Percentiles rank a stretch among this genome's conserved stretches.
Conservation (phyloP, 108 stramenopile species). For the Pseudonitzschia multiseries region DNA sequence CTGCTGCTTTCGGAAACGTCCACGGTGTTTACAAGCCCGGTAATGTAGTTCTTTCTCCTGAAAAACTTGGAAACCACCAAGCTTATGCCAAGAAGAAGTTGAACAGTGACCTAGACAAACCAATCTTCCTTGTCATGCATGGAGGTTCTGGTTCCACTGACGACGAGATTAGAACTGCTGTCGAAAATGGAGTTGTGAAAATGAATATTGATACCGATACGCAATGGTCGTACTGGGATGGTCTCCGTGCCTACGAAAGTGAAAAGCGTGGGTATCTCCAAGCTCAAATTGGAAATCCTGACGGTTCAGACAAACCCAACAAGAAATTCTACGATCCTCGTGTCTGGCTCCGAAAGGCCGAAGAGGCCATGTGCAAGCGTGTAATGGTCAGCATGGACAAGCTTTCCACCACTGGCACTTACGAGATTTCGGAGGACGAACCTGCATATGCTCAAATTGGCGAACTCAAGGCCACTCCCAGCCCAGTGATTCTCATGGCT, state of each 20-base stretch:
- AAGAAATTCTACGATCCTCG: constrained; percentile 99
- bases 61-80: constrained; percentile 85
- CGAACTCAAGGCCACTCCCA: constrained; percentile 30
- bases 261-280: constrained; percentile 87
- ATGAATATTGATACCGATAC: constrained; percentile 99
- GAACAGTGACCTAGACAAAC: constrained; percentile 56
- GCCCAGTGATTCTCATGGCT: constrained; percentile 44
- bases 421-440: constrained; percentile 46
- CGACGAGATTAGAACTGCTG: constrained; percentile 89
- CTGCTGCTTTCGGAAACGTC: constrained; percentile 96
- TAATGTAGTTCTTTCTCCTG: constrained; percentile 90
- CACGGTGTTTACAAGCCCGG: constrained; percentile 98
- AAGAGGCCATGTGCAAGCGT: constrained; percentile 89
- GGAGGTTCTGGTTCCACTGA: constrained; percentile 96
- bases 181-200: constrained; percentile 91
- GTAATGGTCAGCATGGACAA: constrained; percentile 83
- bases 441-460: constrained; percentile 48
- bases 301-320: constrained; percentile 95
- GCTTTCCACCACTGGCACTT: constrained; percentile 71
- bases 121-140: constrained; percentile 96
- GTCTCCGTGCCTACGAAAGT: constrained; percentile 77
- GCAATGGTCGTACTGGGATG: constrained; percentile 97
- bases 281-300: constrained; percentile 96
- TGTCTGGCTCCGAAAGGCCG: constrained; percentile 94
- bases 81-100: constrained; percentile 84